Evolutionary conservation across 1,284 basidiomycete genomes (phyloP), one percentile per base, ranked within the genome.

Genomic region (Thelephora terrestris): DNA sequence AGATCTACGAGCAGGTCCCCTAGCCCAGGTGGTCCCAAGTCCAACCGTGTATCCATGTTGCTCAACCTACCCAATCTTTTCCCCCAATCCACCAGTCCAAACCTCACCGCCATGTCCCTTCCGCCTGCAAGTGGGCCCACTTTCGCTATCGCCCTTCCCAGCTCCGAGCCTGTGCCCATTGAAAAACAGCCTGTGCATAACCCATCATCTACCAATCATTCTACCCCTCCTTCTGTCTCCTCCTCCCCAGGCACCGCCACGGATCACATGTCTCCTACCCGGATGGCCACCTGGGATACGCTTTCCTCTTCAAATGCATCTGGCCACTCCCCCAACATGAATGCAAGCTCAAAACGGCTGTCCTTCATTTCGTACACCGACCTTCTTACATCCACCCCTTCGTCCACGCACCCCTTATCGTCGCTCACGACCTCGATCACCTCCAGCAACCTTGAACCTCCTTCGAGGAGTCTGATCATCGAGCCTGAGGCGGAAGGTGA

Each of bases 341-440:
- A 25, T 9, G 61, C 58, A 2, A 66, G 69, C 45, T 70, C 71
- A 37, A 81, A 90, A 57, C 79, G 85, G 1, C 74, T 93, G 25
- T 89, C 85, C 0, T 92, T 91, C 71, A 76, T 92, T 64, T 85
- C 86, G 2, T 91, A 91, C 64, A 78, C 81, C 36, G 90, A 93
- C 62, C 74, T 92, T 5, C 76, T 92, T 36, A 71, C 82, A 0
- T 85, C 82, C 0, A 81, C 85, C 0, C 90, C 90, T 0, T 71
- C 80, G 0, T 74, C 82, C 3, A 79, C 81, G 9, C 73, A 81
- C 25, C 76, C 86, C 1, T 74, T 93, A 3, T 78, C 79, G 0
- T 78, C 79, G 3, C 75, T 91, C 47, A 89, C 87, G 0, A 77
- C 74, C 18, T 21, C 39, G 25, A 23, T 42, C 39, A 23, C 39